phyloP scores from a whole-genome alignment of 306 rosid genomes.

The Castanea mollissima region DNA sequence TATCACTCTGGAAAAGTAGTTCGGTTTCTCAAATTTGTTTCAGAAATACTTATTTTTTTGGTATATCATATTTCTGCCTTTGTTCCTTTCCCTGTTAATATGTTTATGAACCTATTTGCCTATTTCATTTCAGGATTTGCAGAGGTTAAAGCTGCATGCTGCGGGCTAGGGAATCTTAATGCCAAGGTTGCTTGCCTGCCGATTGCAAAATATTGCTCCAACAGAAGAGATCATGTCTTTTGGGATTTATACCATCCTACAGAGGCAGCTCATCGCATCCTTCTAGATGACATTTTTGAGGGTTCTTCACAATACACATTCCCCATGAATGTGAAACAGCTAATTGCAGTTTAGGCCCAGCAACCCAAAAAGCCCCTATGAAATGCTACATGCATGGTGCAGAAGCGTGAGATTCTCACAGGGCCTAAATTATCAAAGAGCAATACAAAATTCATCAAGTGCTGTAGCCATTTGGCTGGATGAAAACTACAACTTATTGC shows the following conservation, averaged over 20 bases:
- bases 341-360: conserved; percentile 40
- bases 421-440: too few relatives aligned
- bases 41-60: not conserved
- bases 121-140: conserved; percentile 47
- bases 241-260: conserved; percentile 85
- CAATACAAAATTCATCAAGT: too few relatives aligned
- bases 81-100: not conserved
- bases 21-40: not conserved
- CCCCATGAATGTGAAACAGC: conserved; percentile 56
- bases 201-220: conserved; percentile 43
- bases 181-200: conserved; percentile 50
- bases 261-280: conserved; percentile 42
- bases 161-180: conserved; percentile 62
- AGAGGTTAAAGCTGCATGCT: conserved; percentile 66
- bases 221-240: conserved; percentile 61
- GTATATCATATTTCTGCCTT: too few relatives aligned
- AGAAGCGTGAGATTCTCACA: not conserved
- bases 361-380: not conserved
- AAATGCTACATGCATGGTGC: not conserved
- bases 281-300: conserved; percentile 42
- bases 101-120: not conserved
- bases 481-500: not conserved
- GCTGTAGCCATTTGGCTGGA: too few relatives aligned
- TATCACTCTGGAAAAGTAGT: too few relatives aligned
- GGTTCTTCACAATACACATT: conserved; percentile 46